A percentile compares a stretch with the other conserved stretches of the same genome.
phyloP scores from a whole-genome alignment of 257 asterid species.

The Solanum piurae region DNA sequence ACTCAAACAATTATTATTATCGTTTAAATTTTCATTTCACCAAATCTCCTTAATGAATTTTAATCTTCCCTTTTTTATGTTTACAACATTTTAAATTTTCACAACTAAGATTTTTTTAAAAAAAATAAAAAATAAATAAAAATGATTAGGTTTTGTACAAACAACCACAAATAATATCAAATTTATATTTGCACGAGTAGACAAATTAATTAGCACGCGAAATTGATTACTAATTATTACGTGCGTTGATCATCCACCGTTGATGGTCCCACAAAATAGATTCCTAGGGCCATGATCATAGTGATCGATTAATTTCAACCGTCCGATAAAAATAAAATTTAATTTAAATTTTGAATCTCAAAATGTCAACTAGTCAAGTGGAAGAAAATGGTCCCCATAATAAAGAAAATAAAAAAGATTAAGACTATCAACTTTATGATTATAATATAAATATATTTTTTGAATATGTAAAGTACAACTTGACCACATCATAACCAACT shows the following conservation, averaged over 20 bases:
- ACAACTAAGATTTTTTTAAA: not conserved
- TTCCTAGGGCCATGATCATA: not conserved
- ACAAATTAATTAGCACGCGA: constrained; percentile 4
- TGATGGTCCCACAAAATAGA: not conserved
- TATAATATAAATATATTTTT: not conserved
- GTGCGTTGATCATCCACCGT: constrained; percentile 6
- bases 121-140: not conserved
- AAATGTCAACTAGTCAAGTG: constrained; percentile 21
- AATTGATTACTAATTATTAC: constrained; percentile 11
- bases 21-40: not conserved
- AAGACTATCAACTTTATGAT: constrained; percentile 2
- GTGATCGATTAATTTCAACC: not conserved
- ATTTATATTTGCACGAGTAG: not conserved
- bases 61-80: not conserved
- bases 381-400: constrained; percentile 18
- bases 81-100: not conserved
- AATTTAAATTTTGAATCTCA: not conserved
- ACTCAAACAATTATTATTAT: not conserved
- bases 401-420: not conserved
- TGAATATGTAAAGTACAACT: constrained; percentile 17
- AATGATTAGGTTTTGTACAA: not conserved
- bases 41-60: not conserved
- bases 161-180: not conserved
- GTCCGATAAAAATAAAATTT: not conserved
- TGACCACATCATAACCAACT: constrained; percentile 18